Percentiles rank a stretch among this genome's conserved stretches.
These are phyloP conservation scores for Albophoma yamanashiensis DNA, from an alignment of 2,329 filamentous ascomycete genomes.

Conservation along the genomic window DNA sequence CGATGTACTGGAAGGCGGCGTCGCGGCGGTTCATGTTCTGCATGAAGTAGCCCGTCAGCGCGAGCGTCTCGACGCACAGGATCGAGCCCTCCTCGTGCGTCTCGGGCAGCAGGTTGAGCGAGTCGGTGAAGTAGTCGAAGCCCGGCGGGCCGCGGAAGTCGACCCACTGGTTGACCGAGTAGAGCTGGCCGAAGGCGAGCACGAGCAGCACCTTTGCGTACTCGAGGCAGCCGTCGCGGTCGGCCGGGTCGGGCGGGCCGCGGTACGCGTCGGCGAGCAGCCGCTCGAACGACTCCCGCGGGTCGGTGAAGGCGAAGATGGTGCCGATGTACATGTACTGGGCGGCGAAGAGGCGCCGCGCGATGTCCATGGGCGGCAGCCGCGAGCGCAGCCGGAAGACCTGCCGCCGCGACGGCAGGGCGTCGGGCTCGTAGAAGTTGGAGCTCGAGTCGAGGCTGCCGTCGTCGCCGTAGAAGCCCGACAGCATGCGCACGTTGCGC, in stretches of 20 bases:
- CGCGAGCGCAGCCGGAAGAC: slow-evolving; percentile 15
- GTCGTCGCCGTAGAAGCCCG: slow-evolving; percentile 21
- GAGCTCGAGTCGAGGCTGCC: slow-evolving; percentile 18
- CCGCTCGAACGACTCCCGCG: slow-evolving; percentile 30
- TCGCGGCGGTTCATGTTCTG: slow-evolving; percentile 45
- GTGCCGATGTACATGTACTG: slow-evolving; percentile 47
- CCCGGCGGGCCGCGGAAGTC: slow-evolving; percentile 41
- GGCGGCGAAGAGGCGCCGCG: slow-evolving; percentile 36
- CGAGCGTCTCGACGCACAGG: slow-evolving; percentile 42
- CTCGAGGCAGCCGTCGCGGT: slow-evolving; percentile 34
- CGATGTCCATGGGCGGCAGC: slow-evolving; percentile 38
- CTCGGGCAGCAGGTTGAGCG: slow-evolving; percentile 40
- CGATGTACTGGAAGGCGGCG: slow-evolving; percentile 43
- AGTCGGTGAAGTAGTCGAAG: slow-evolving; percentile 42
- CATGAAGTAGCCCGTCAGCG: slow-evolving; percentile 45
- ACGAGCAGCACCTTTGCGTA: slow-evolving; percentile 42
- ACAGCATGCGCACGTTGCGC: slow-evolving; percentile 22
- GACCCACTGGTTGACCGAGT: slow-evolving; percentile 46
- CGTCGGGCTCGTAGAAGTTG: slow-evolving; percentile 22
- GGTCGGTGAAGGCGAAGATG: slow-evolving; percentile 42
- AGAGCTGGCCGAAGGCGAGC: slow-evolving; percentile 44
- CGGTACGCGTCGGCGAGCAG: slow-evolving; percentile 32
- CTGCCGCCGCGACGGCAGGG: slow-evolving; percentile 20
- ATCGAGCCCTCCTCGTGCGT: slow-evolving; percentile 44
- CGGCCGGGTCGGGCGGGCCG: slow-evolving; percentile 26